Percentiles rank a stretch among this genome's conserved stretches.
Evolutionary conservation across 352 stramenopile genomes (phyloP).

Genomic region (Plasmopara halstedii): DNA sequence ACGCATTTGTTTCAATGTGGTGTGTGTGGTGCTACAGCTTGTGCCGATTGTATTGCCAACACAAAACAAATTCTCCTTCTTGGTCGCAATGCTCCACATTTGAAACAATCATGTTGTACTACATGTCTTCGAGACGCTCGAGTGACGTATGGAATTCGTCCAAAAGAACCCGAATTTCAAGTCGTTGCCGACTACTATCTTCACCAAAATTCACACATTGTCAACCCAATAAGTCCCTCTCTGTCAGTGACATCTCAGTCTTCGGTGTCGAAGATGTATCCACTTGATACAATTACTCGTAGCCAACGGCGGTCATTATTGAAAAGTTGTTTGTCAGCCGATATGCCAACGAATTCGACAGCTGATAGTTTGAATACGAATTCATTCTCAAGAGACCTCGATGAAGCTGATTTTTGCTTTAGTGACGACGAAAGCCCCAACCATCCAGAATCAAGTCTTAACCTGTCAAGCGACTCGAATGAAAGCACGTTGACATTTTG

Average conservation of each 20-base stretch:
- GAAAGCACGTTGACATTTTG: constrained; percentile 13
- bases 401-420: constrained; percentile 27
- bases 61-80: constrained; percentile 22
- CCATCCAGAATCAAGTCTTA: constrained; percentile 12
- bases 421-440: constrained; percentile 16
- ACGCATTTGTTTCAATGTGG: constrained; percentile 14
- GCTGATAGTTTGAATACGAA: constrained; percentile 14
- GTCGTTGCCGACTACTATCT: constrained; percentile 22
- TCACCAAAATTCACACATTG: background rate
- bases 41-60: constrained; percentile 24
- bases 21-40: constrained; percentile 19
- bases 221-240: background rate
- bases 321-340: constrained; percentile 6
- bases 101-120: constrained; percentile 19
- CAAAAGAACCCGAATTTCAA: constrained; percentile 15
- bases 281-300: constrained; percentile 13
- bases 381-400: constrained; percentile 20
- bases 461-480: constrained; percentile 7
- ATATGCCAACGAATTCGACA: constrained; percentile 17
- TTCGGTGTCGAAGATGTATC: constrained; percentile 3
- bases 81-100: constrained; percentile 9
- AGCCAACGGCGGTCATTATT: background rate
- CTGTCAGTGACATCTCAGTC: background rate
- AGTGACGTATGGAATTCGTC: constrained; percentile 12
- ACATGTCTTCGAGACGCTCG: constrained; percentile 26